Conservation (phyloP, 768 basidiomycete genomes). For the Tylopilus plumbeoviolaceoides region DNA sequence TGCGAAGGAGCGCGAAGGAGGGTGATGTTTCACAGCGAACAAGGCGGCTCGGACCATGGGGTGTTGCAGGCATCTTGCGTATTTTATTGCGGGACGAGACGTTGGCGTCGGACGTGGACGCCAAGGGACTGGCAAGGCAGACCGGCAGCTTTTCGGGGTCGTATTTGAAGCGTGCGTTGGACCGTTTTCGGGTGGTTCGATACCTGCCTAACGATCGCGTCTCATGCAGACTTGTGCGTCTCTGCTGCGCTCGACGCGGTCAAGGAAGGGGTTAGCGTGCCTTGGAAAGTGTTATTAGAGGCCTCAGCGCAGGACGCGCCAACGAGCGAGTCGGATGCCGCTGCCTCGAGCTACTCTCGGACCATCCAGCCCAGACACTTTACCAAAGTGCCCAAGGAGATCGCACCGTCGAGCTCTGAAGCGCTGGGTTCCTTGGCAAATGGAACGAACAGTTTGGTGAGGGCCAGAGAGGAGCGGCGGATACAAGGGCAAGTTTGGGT, state of each 20-base stretch:
- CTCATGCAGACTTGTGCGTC: slow-evolving; percentile 78
- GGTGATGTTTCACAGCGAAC: slow-evolving; percentile 13
- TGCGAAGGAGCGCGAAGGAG: slow-evolving; percentile 84
- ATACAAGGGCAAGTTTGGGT: slow-evolving; percentile 81
- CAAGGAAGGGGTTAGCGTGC: slow-evolving; percentile 77
- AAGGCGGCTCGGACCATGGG: too few relatives aligned
- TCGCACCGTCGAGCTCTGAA: slow-evolving; percentile 87
- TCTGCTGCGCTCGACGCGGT: slow-evolving; percentile 89
- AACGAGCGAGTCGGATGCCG: slow-evolving; percentile 1
- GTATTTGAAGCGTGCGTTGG: slow-evolving; percentile 81
- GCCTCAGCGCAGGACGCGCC: background rate
- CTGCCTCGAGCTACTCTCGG: slow-evolving; percentile 29
- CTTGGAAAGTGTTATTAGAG: slow-evolving; percentile 50
- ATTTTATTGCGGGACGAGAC: slow-evolving; percentile 83
- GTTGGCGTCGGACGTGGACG: slow-evolving; percentile 60
- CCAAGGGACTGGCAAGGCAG: slow-evolving; percentile 56
- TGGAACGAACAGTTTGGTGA: slow-evolving; percentile 97
- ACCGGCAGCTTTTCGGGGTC: slow-evolving; percentile 91
- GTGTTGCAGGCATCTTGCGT: slow-evolving; percentile 68
- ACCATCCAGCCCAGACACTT: slow-evolving; percentile 64
- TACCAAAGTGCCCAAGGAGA: slow-evolving; percentile 79
- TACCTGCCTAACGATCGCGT: slow-evolving; percentile 1
- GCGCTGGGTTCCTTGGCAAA: slow-evolving; percentile 70
- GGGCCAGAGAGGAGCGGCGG: slow-evolving; percentile 62
- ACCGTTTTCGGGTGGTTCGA: background rate